phyloP scores from a whole-genome alignment of 1,284 basidiomycete species.

The Cutaneotrichosporon sp. region DNA sequence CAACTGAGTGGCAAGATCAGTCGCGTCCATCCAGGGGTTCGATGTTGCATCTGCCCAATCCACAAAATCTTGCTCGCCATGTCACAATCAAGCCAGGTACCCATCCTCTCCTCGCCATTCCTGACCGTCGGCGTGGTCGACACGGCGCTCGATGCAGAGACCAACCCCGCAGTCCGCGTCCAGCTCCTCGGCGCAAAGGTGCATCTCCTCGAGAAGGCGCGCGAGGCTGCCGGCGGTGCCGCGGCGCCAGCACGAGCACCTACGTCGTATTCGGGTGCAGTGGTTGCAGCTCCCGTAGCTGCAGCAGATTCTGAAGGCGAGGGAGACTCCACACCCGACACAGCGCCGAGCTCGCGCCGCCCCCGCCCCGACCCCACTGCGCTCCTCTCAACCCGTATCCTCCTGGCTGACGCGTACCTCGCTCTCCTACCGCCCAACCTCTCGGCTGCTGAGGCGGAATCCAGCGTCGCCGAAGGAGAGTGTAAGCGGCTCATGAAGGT shows the following conservation, averaged over 20 bases:
- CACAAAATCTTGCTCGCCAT: not conserved
- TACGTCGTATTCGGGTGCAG: not conserved
- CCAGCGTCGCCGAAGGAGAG: constrained; percentile 27
- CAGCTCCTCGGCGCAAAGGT: constrained; percentile 39
- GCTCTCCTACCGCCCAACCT: constrained; percentile 18
- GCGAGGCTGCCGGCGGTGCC: constrained; percentile 2
- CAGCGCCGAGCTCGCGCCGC: not conserved
- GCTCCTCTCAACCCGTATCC: constrained; percentile 28
- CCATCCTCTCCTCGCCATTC: constrained; percentile 22
- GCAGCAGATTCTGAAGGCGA: not conserved
- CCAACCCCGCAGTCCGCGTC: constrained; percentile 24
- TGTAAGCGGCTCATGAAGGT: constrained; percentile 27
- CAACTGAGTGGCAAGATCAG: not conserved
- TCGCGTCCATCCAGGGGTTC: not conserved
- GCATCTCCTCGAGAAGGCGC: constrained; percentile 25
- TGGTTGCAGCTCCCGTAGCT: not conserved
- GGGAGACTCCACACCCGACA: no score
- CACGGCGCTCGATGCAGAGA: constrained; percentile 10
- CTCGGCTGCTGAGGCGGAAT: constrained; percentile 32
- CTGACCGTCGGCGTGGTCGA: constrained; percentile 23
- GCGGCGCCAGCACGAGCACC: not conserved
- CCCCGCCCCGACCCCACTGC: constrained; percentile 10
- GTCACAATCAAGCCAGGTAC: not conserved
- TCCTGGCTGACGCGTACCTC: constrained; percentile 32
- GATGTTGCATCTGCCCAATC: not conserved